Evolutionary conservation across 1,284 basidiomycete species (phyloP).

Genomic region (Microbotryum violaceum): DNA sequence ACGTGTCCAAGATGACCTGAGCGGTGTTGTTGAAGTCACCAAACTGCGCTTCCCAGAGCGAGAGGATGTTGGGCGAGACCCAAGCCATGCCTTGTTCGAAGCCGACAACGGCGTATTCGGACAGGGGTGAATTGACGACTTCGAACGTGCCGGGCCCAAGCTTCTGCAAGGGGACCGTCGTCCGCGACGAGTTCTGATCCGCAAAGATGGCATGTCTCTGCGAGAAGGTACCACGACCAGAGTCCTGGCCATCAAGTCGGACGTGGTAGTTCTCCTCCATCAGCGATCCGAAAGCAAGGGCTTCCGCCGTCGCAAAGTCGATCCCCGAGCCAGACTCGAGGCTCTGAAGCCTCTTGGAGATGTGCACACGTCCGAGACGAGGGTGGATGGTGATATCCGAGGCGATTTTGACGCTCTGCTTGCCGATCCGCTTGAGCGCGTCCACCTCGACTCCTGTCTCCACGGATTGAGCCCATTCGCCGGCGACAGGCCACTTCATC

Average conservation of each 20-base stretch:
- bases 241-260: constrained; percentile 81
- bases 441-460: constrained; percentile 59
- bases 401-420: constrained; percentile 62
- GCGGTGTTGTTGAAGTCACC: constrained; percentile 83
- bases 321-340: constrained; percentile 62
- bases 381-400: constrained; percentile 65
- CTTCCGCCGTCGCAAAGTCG: constrained; percentile 84
- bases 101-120: constrained; percentile 42
- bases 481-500: constrained; percentile 62
- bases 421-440: constrained; percentile 54
- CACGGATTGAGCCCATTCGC: constrained; percentile 51
- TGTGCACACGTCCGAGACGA: constrained; percentile 61
- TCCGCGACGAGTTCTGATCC: constrained; percentile 51
- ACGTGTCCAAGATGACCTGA: constrained; percentile 75
- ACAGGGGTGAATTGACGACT: constrained; percentile 36
- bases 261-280: constrained; percentile 71
- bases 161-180: constrained; percentile 20
- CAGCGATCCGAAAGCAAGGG: constrained; percentile 74
- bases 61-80: constrained; percentile 67
- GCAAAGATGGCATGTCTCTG: constrained; percentile 87
- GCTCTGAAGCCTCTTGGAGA: constrained; percentile 64
- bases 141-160: constrained; percentile 40
- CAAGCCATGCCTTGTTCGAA: constrained; percentile 84
- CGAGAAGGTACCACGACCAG: constrained; percentile 80
- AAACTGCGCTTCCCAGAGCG: constrained; percentile 84